Conservation (phyloP, 148 eudicot genomes). For the Vaccinium vitisidaea region DNA sequence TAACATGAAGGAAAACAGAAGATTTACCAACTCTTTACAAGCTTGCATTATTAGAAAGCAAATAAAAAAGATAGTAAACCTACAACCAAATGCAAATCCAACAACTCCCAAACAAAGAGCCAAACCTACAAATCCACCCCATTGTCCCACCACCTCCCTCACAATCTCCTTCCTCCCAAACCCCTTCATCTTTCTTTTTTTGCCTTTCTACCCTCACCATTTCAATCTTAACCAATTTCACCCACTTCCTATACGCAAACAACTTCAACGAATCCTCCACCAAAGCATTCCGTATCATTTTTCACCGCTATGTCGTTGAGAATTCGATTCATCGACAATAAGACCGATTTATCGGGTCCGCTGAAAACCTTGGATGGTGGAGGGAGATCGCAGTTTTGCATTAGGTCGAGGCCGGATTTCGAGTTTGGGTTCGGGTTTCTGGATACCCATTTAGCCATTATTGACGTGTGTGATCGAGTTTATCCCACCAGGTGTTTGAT, state of each 20-base stretch:
- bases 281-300: constrained; percentile 23
- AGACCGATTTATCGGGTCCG: constrained; percentile 28
- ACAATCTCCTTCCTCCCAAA: constrained; percentile 16
- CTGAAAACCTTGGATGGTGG: constrained; percentile 41
- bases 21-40: no score
- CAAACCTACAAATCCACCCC: constrained; percentile 32
- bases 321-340: constrained; percentile 18
- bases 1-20: no score
- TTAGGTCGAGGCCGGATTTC: not conserved
- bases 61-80: constrained; percentile 16
- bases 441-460: constrained; percentile 2
- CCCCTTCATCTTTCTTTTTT: not conserved
- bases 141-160: constrained; percentile 14
- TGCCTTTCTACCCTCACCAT: constrained; percentile 18
- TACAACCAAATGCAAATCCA: constrained; percentile 48
- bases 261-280: constrained; percentile 37
- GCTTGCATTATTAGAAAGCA: not conserved
- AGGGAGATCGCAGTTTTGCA: constrained; percentile 61
- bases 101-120: constrained; percentile 58
- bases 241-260: constrained; percentile 42
- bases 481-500: no score
- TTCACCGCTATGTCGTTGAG: not conserved
- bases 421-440: not conserved
- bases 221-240: constrained; percentile 46
- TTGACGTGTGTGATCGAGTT: not conserved